Evolutionary conservation across 306 rosid genomes (phyloP).

Genomic region (Pyrus pyrifolia): DNA sequence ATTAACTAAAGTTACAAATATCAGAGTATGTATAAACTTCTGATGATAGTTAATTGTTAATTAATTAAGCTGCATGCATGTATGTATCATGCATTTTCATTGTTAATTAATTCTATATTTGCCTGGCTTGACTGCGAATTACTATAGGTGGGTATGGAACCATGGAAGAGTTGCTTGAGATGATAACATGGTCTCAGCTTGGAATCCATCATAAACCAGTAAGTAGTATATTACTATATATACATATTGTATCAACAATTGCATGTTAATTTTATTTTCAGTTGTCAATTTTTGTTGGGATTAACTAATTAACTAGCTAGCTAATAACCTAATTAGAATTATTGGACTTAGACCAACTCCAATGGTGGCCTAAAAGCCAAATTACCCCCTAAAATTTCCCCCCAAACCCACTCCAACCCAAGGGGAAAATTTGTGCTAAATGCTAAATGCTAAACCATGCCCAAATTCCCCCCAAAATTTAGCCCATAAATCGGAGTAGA

Average conservation of each 20-base stretch:
- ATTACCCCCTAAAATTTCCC: too few relatives aligned
- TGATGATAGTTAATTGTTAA: background rate
- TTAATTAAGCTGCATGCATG: background rate
- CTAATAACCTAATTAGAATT: background rate
- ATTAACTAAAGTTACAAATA: background rate
- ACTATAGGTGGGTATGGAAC: conserved; percentile 22
- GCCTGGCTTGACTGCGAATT: background rate
- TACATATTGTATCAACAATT: too few relatives aligned
- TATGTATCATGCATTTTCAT: background rate
- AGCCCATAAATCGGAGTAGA: too few relatives aligned
- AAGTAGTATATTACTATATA: background rate
- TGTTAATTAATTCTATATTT: background rate
- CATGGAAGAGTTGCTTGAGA: conserved; percentile 36
- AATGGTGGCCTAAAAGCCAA: too few relatives aligned
- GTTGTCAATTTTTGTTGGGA: background rate
- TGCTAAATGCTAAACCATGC: too few relatives aligned
- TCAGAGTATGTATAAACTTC: background rate
- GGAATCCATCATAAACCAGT: conserved; percentile 42
- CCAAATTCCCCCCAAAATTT: too few relatives aligned
- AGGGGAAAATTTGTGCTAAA: too few relatives aligned
- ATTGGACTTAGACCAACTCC: too few relatives aligned
- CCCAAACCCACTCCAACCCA: too few relatives aligned
- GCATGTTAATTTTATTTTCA: background rate
- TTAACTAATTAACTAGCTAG: background rate
- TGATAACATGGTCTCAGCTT: conserved; percentile 37